Evolutionary conservation across 2,329 filamentous ascomycete genomes (phyloP).

Genomic region (Aspergillus novoparasiticus): DNA sequence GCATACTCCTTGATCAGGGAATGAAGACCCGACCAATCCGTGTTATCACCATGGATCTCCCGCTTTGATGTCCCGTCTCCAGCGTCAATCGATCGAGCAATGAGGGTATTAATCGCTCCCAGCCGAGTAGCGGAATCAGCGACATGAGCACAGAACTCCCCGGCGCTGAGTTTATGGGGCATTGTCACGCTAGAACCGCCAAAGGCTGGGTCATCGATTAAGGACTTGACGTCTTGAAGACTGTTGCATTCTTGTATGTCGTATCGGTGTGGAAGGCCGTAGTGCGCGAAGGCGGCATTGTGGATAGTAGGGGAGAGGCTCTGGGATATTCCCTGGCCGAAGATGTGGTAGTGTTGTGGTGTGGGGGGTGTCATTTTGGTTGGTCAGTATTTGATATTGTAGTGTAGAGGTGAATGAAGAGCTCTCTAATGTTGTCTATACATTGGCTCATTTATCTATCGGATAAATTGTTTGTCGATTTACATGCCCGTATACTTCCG

Average conservation of each 20-base stretch:
- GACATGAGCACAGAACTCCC: not conserved
- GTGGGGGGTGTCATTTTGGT: not conserved
- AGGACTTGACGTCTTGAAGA: not conserved
- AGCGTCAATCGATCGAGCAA: not conserved
- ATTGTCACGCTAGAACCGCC: not conserved
- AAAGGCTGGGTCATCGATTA: not conserved
- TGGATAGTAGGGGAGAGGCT: constrained; percentile 24
- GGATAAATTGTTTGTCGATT: not conserved
- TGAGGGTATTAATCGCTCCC: not conserved
- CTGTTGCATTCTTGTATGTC: not conserved
- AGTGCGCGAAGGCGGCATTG: constrained; percentile 21
- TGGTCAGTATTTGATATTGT: too few species aligned
- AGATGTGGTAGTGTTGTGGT: constrained; percentile 12
- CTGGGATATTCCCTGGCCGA: constrained; percentile 21
- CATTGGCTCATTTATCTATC: not conserved
- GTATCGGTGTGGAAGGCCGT: constrained; percentile 15
- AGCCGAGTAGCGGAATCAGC: not conserved
- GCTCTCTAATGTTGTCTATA: not conserved
- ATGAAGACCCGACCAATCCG: not conserved
- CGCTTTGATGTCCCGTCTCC: not conserved
- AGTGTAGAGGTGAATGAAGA: not conserved
- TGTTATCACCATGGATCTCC: not conserved
- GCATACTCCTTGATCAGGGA: not conserved
- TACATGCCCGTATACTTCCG: not conserved
- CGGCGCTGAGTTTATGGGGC: not conserved